Evolutionary conservation across 2,329 filamentous ascomycete genomes (phyloP).

Genomic region (Triangularia verruculosa): DNA sequence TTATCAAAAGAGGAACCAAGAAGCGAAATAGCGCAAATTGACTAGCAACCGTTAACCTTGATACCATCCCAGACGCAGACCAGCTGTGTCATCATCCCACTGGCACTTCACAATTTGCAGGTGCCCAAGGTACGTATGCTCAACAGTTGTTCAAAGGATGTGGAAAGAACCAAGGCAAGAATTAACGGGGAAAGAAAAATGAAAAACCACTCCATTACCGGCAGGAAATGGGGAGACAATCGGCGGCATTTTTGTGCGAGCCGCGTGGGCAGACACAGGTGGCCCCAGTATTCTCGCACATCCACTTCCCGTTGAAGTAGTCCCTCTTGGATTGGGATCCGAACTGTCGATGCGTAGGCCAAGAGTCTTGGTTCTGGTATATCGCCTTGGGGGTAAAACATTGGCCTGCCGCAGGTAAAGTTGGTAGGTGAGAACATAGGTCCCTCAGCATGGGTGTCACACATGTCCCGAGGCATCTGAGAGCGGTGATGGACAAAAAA

Average conservation of each 20-base stretch:
- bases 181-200: neutral
- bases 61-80: neutral
- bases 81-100: neutral
- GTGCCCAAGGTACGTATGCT: neutral
- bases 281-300: neutral
- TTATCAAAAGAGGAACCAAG: neutral
- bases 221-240: conserved; percentile 5
- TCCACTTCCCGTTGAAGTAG: neutral
- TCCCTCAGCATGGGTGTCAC: neutral
- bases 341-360: neutral
- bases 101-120: neutral
- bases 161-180: neutral
- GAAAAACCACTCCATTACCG: conserved; percentile 4
- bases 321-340: no score
- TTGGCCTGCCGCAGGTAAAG: neutral
- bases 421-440: neutral
- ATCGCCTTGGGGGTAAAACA: neutral
- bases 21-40: conserved; percentile 2
- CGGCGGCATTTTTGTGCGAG: neutral
- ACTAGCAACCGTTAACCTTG: neutral
- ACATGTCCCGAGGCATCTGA: neutral
- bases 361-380: neutral
- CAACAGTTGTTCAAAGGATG: neutral
- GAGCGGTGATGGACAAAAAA: neutral
- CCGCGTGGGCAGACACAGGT: neutral